Evolutionary conservation across 331 rosid genomes (phyloP), one percentile per base, ranked within the genome.

Genomic region (Stylosanthes scabra): DNA sequence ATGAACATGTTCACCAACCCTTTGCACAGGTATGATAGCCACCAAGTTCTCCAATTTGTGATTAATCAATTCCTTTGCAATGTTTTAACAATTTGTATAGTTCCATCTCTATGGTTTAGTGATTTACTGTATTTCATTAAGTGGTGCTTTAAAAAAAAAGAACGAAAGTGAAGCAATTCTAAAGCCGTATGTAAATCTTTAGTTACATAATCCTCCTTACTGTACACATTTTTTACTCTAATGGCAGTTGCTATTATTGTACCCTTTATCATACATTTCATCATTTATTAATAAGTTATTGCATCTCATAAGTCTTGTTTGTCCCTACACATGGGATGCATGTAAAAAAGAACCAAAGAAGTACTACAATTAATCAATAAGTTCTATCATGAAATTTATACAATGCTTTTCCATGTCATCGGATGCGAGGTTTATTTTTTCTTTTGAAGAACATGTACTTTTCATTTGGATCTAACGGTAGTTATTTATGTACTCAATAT

Each of bases 1-100:
- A 88, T 46, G 99, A 94, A 76, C 96, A 89, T 71, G 78, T 86
- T 77, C 93, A 89, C 82, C 99, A 89, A 81, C 86, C 91, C 70
- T 94, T 81, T 88, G 75, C 95, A 78, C 97, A 88, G 99, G 99
- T 94, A 81, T 46, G 72, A 28, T 45, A 56, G 56, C 76, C 55
- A 12, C 47, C 28, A 52, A 12, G 20, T 14, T 51, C 70, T 52
- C 54, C 6, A 64, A 59, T 72, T 27, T 68, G 47, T 70, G 45
- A 25, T 40, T 58, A 47, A 16, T 61, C 63, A 16, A 16, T 31
- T 63, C 66, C 54, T 50, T 13, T 16, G 1, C 9, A 9, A 31
- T 69, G 55, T 49, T 63, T 49, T 73, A 37, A 59, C 49, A 16
- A 16, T 9, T 47, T 58, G 49, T 44, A 44, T 44, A 44, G 49